Base-by-base conservation (phyloP, 805 yeast genomes). In the Spathaspora passalidarum region DNA sequence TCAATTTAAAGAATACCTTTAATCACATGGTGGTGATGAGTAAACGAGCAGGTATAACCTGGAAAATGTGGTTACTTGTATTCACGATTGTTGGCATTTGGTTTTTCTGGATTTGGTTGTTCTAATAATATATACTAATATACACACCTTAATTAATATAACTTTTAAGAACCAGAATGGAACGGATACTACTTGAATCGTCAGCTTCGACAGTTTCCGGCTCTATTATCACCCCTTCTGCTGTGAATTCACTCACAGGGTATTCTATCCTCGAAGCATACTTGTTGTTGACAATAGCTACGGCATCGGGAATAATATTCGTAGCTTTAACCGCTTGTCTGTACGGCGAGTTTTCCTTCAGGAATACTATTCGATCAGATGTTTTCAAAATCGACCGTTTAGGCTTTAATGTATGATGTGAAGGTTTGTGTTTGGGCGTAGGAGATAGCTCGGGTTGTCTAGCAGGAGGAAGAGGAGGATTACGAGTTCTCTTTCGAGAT, bases 1-100 rank as follows among this genome's bases (percentile, higher is more conserved):
- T 69, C 35, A 60, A 73, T 10, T 64, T 72, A 53, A 70, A 69
- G 47, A 66, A 67, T 51, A 72, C 78, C 1, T 72, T 62, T 52
- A 70, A 67, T 53, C 57, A 61, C 46, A 72, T 72, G 78, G 62
- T 72, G 40, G 56, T 65, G 22, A 71, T 72, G 78, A 70, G 76
- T 57, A 64, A 69, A 57, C 55, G 70, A 35, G 76, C 76, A 11
- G 78, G 78, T 2, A 69, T 72, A 39, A 60, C 68, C 38, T 72
- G 76, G 72, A 58, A 62, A 43, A 67, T 69, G 73, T 72, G 78
- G 78, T 55, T 70, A 36, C 52, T 55, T 25, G 74, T 72, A 48
- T 72, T 72, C 53, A 41, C 51, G 29, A 37, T 68, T 17, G 72
- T 72, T 21, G 56, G 63, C 41, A 32, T 65, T 38, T 69, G 68